A percentile compares a stretch with the other conserved stretches of the same genome.
Conservation (phyloP, 306 rosid species). For the Oemleria cerasiformis region DNA sequence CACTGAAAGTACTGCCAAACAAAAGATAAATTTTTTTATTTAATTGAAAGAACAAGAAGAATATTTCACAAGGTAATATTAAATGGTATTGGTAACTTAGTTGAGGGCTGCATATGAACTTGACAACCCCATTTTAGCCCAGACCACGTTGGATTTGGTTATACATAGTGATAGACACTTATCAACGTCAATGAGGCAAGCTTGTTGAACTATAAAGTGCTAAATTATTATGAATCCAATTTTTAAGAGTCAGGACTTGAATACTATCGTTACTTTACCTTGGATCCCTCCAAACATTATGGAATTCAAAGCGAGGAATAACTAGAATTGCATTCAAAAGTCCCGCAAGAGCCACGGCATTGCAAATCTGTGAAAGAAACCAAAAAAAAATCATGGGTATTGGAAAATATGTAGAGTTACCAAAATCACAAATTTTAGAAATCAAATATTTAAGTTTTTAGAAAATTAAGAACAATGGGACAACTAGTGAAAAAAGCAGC, state of each 20-base stretch:
- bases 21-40: not conserved
- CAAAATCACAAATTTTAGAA: not conserved
- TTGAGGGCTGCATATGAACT: not conserved
- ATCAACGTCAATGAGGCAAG: not conserved
- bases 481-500: conserved; percentile 17
- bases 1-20: conserved; percentile 64
- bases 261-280: conserved; percentile 49
- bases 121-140: not conserved
- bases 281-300: conserved; percentile 87
- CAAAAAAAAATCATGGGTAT: not conserved
- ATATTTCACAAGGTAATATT: not conserved
- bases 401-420: not conserved
- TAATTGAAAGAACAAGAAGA: not conserved
- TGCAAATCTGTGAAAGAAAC: conserved; percentile 60
- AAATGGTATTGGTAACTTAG: not conserved
- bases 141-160: not conserved
- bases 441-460: not conserved
- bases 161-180: not conserved
- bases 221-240: not conserved
- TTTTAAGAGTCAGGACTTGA: not conserved
- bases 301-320: conserved; percentile 83
- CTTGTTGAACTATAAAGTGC: not conserved
- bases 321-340: conserved; percentile 80
- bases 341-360: conserved; percentile 98
- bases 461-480: not conserved